Evolutionary conservation across 2,329 filamentous ascomycete genomes (phyloP).

Genomic region (Colletotrichum horii): DNA sequence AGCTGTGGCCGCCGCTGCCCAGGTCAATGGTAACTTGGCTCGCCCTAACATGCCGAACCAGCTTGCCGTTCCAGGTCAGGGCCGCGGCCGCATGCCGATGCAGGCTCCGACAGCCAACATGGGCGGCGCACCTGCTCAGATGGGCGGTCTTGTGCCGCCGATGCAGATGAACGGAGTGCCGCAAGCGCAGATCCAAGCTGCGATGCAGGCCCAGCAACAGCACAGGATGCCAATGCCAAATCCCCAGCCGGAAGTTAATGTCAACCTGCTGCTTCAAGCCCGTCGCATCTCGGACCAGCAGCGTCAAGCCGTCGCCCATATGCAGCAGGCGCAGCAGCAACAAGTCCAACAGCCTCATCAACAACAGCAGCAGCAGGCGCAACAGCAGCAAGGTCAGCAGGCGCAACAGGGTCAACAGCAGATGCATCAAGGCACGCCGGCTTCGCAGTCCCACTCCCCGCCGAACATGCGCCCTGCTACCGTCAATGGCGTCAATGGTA

Average conservation of each 20-base stretch:
- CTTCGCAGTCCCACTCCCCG: conserved; percentile 41
- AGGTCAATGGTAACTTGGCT: conserved; percentile 32
- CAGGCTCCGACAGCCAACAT: conserved; percentile 59
- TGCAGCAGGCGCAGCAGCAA: conserved; percentile 37
- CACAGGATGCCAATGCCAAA: conserved; percentile 63
- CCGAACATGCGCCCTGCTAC: conserved; percentile 43
- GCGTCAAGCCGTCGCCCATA: conserved; percentile 51
- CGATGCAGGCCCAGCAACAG: conserved; percentile 51
- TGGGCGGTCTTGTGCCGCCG: conserved; percentile 56
- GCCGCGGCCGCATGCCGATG: conserved; percentile 58
- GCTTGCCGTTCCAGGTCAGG: conserved; percentile 50
- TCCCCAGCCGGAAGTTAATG: conserved; percentile 56
- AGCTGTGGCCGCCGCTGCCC: not conserved
- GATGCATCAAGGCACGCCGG: conserved; percentile 31
- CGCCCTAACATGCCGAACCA: conserved; percentile 51
- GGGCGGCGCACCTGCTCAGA: conserved; percentile 51
- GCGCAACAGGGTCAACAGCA: conserved; percentile 39
- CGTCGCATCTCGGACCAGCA: conserved; percentile 72
- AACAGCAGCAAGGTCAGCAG: conserved; percentile 36
- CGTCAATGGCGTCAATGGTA: conserved; percentile 33
- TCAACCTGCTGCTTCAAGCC: conserved; percentile 65
- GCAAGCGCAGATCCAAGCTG: conserved; percentile 72
- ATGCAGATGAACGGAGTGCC: conserved; percentile 69
- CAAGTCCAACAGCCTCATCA: conserved; percentile 54
- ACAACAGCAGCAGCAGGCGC: conserved; percentile 52